A percentile compares a stretch with the other conserved stretches of the same genome.
These are phyloP conservation scores for Bryopsis sp. DNA, from an alignment of 139 green algal genomes.

Conservation along the genomic window DNA sequence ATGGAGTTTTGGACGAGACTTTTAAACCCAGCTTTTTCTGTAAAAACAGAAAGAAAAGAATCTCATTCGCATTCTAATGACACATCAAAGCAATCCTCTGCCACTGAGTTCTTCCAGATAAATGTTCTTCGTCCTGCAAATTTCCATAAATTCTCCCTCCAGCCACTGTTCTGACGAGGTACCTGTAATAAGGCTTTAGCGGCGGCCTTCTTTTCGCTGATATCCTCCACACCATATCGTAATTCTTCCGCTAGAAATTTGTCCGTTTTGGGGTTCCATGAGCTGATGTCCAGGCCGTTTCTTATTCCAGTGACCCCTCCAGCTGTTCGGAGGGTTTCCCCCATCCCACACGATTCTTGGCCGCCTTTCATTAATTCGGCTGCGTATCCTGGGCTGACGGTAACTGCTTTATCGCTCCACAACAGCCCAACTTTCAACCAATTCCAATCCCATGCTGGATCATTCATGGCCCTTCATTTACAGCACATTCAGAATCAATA, in stretches of 20 bases:
- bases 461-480: too few species aligned
- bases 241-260: slow-evolving; percentile 33
- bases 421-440: slow-evolving; percentile 60
- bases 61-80: too few species aligned
- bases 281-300: slow-evolving; percentile 56
- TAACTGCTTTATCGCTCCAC: slow-evolving; percentile 48
- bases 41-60: too few species aligned
- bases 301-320: slow-evolving; percentile 46
- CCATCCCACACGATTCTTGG: neutral
- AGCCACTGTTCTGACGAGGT: neutral
- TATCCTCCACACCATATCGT: slow-evolving; percentile 32
- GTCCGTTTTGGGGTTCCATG: slow-evolving; percentile 59
- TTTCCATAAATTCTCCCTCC: too few species aligned
- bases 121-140: too few species aligned
- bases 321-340: neutral
- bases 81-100: too few species aligned
- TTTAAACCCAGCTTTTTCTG: slow-evolving; percentile 50
- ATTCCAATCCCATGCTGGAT: slow-evolving; percentile 30
- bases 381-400: slow-evolving; percentile 65
- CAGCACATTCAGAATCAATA: too few species aligned
- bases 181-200: slow-evolving; percentile 56
- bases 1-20: slow-evolving; percentile 26
- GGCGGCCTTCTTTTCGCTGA: slow-evolving; percentile 42
- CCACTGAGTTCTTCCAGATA: too few species aligned
- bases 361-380: slow-evolving; percentile 36